Base-by-base conservation (phyloP, 495 filamentous ascomycete genomes). In the Hypoxylon rickii region DNA sequence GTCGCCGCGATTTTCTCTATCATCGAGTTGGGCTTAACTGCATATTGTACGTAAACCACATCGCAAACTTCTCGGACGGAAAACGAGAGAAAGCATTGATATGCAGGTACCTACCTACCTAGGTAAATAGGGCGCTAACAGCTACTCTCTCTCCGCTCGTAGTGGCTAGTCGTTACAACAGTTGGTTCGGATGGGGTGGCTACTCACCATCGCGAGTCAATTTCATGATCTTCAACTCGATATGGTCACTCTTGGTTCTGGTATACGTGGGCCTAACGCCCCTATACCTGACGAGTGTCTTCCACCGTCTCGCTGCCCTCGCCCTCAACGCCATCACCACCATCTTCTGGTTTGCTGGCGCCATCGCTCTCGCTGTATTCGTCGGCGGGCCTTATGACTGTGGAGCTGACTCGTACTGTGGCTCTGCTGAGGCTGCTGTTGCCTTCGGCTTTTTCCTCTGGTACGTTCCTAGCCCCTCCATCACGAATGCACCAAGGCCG, bases 341-440 rank as follows among this genome's bases (percentile, higher is more conserved):
- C 77, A 78, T 92, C 31, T 92, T 93, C 77, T 95, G 91, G 91
- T 91, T 96, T 67, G 84, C 86, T 0, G 89, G 89, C 19, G 88
- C 88, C 54, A 85, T 95, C 65, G 89, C 89, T 0, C 64, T 90
- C 1, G 89, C 84, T 1, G 85, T 83, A 3, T 75, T 78, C 50
- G 67, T 88, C 37, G 79, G 76, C 13, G 66, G 78, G 1, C 72
- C 74, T 6, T 61, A 58, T 26, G 45, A 64, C 7, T 71, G 74
- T 54, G 46, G 49, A 6, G 62, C 54, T 32, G 41, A 61, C 40
- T 37, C 40, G 0, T 70, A 44, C n/a, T 79, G 76, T 66, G 69
- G 73, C 13, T 58, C 67, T 11, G 53, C 63, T 17, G 64, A 79
- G 47, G 76, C 78, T 1, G 73, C 73, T 0, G 67, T 75, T 15